Evolutionary conservation across 2,329 filamentous ascomycete species (phyloP).

Genomic region (Colletotrichum sp.): DNA sequence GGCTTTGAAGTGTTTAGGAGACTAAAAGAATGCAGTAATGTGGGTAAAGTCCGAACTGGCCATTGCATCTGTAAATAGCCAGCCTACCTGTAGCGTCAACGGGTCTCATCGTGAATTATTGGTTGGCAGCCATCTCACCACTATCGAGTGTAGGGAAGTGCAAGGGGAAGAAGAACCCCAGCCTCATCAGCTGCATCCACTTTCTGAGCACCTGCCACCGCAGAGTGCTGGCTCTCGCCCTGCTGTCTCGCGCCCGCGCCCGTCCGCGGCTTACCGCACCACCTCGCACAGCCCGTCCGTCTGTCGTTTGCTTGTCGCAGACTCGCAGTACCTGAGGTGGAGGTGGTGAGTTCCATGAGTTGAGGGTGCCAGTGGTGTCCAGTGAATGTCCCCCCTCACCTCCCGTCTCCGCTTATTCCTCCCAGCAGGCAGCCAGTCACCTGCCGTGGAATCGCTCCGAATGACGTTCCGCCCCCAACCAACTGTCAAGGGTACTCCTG

Average conservation of each 20-base stretch:
- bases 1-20: neutral
- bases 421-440: neutral
- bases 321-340: neutral
- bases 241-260: neutral
- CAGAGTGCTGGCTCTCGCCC: neutral
- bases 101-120: neutral
- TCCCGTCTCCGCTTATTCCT: neutral
- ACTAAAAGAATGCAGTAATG: neutral
- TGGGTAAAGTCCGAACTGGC: neutral
- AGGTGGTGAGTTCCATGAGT: neutral
- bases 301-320: neutral
- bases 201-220: conserved; percentile 1
- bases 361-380: neutral
- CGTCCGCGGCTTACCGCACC: conserved; percentile 3
- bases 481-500: neutral
- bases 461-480: conserved; percentile 18
- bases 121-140: neutral
- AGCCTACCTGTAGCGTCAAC: neutral
- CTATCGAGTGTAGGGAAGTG: neutral
- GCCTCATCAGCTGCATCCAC: neutral
- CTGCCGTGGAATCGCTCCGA: neutral
- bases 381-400: neutral
- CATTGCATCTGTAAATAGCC: neutral
- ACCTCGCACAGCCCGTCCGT: conserved; percentile 7
- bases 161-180: neutral